Evolutionary conservation across 768 basidiomycete species (phyloP).

Genomic region (Rickenella mellea): DNA sequence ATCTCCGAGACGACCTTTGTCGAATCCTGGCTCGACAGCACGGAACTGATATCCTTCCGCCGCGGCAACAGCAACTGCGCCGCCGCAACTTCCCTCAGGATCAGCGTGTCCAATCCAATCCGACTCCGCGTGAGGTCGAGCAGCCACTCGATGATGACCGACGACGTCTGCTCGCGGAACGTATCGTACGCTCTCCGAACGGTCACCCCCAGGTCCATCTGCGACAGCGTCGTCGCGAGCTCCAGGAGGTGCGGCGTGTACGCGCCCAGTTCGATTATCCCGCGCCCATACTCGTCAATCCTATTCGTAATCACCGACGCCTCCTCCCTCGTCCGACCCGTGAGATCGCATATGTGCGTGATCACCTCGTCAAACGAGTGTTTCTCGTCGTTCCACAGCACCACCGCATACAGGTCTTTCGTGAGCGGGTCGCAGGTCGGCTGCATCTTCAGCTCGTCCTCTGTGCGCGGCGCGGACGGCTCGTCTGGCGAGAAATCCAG

Average conservation of each 20-base stretch:
- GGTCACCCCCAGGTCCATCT: constrained; percentile 88
- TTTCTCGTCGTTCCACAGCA: constrained; percentile 97
- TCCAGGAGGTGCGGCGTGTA: constrained; percentile 51
- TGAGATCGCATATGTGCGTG: constrained; percentile 52
- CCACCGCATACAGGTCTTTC: constrained; percentile 71
- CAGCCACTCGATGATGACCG: constrained; percentile 81
- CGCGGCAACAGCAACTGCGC: constrained; percentile 58
- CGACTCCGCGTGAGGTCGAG: constrained; percentile 70
- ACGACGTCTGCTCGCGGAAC: constrained; percentile 78
- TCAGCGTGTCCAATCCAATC: constrained; percentile 53
- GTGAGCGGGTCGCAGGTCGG: constrained; percentile 71
- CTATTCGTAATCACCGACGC: constrained; percentile 45
- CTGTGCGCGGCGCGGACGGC: constrained; percentile 51
- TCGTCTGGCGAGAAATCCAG: constrained; percentile 79
- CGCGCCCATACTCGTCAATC: constrained; percentile 75
- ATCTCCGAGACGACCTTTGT: constrained; percentile 26
- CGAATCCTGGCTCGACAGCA: constrained; percentile 26
- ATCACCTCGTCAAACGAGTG: constrained; percentile 88
- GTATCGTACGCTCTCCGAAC: constrained; percentile 82
- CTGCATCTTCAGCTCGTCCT: constrained; percentile 63
- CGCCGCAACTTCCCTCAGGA: constrained; percentile 66
- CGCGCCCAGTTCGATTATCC: constrained; percentile 68
- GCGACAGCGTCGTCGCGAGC: constrained; percentile 66
- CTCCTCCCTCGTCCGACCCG: constrained; percentile 42
- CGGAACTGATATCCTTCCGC: constrained; percentile 38